Conservation (phyloP, 2,329 filamentous ascomycete species). For the Phialemoniopsis sp. region DNA sequence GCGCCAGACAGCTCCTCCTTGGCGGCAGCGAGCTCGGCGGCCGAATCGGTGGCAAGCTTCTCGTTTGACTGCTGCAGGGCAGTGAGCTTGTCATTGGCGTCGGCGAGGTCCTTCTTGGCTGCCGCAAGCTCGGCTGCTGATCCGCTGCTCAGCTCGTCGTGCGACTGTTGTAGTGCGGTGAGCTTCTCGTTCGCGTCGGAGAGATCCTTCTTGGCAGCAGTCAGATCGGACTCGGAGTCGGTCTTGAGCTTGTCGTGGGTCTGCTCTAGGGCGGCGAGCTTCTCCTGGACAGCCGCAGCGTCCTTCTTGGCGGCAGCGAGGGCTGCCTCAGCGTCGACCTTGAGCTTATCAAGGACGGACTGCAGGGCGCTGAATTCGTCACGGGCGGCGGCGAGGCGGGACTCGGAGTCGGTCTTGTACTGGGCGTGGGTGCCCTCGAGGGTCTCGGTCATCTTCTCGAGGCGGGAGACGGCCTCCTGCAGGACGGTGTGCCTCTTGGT, state of each 20-base stretch:
- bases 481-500: slow-evolving; percentile 24
- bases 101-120: slow-evolving; percentile 16
- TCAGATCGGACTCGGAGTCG: not conserved
- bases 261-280: slow-evolving; percentile 21
- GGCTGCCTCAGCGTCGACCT: slow-evolving; percentile 19
- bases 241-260: slow-evolving; percentile 19
- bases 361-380: slow-evolving; percentile 23
- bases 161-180: slow-evolving; percentile 7
- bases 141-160: slow-evolving; percentile 2
- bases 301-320: slow-evolving; percentile 23
- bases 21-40: slow-evolving; percentile 15
- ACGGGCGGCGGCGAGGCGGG: slow-evolving; percentile 21
- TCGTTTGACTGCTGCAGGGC: slow-evolving; percentile 18
- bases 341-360: slow-evolving; percentile 15
- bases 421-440: slow-evolving; percentile 11
- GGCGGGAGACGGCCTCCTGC: slow-evolving; percentile 19
- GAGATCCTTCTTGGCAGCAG: slow-evolving; percentile 4
- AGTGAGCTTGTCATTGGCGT: slow-evolving; percentile 12
- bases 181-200: slow-evolving; percentile 20
- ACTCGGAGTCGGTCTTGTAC: slow-evolving; percentile 14
- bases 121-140: slow-evolving; percentile 6
- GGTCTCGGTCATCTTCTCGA: slow-evolving; percentile 11
- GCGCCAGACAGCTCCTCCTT: slow-evolving; percentile 10
- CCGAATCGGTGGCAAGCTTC: slow-evolving; percentile 19
- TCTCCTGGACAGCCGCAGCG: slow-evolving; percentile 18